Conservation (phyloP, 768 basidiomycete species). For the Hortiboletus flavorubellus region DNA sequence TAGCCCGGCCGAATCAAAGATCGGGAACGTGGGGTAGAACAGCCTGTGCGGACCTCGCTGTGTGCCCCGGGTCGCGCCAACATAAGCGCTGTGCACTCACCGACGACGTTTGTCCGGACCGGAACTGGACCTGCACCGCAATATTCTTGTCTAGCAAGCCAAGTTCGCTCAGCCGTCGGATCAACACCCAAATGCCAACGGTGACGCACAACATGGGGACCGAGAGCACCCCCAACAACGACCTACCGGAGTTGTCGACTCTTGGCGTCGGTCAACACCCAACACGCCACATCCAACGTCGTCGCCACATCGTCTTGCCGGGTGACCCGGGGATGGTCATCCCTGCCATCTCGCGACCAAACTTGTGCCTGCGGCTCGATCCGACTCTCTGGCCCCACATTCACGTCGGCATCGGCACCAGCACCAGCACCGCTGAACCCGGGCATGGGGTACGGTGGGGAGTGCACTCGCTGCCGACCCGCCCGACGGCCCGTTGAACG, state of each 20-base stretch:
- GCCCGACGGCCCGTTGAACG: slow-evolving; percentile 7
- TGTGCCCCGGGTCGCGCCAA: too few species aligned
- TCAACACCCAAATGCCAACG: background rate
- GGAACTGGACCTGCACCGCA: background rate
- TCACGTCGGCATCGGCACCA: background rate
- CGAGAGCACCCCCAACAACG: background rate
- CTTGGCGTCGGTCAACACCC: background rate
- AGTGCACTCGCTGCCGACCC: background rate
- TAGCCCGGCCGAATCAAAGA: background rate
- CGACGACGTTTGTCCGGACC: background rate
- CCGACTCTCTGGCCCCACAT: background rate
- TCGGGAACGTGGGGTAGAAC: background rate
- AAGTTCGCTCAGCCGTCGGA: too few species aligned
- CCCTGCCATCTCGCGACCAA: background rate
- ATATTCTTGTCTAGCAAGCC: background rate
- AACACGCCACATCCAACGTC: background rate
- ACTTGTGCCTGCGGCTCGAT: background rate
- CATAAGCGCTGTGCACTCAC: background rate
- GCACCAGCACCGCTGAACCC: background rate
- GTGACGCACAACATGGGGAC: background rate
- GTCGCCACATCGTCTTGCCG: background rate
- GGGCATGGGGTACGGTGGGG: background rate
- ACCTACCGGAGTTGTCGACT: background rate
- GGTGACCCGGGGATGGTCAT: background rate
- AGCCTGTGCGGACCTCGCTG: background rate